These are phyloP conservation scores for Pythium coloratum DNA, from an alignment of 352 stramenopile genomes.

Conservation along the genomic window DNA sequence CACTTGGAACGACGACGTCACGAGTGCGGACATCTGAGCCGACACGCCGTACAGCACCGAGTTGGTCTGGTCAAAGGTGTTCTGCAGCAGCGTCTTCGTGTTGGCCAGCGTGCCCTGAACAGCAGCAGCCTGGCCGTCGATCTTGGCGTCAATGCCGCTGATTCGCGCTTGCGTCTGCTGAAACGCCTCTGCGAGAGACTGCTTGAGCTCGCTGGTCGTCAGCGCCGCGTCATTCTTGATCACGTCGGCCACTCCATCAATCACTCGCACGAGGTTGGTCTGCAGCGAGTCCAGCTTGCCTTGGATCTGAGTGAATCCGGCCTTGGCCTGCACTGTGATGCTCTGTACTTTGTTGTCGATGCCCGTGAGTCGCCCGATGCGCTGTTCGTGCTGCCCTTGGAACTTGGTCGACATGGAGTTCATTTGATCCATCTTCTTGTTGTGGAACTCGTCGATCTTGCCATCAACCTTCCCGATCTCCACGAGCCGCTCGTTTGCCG, in stretches of 20 bases:
- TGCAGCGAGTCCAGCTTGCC: slow-evolving; percentile 8
- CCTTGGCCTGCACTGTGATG: slow-evolving; percentile 11
- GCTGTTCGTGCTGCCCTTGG: slow-evolving; percentile 12
- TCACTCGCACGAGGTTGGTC: slow-evolving; percentile 1
- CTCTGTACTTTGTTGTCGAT: slow-evolving; percentile 14
- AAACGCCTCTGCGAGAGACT: background rate
- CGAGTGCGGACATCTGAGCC: slow-evolving; percentile 1
- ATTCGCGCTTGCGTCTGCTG: slow-evolving; percentile 12
- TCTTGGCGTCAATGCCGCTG: slow-evolving; percentile 8
- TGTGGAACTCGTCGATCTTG: slow-evolving; percentile 13
- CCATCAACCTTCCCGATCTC: slow-evolving; percentile 9
- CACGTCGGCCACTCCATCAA: slow-evolving; percentile 11
- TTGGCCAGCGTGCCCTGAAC: slow-evolving; percentile 6
- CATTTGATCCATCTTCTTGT: slow-evolving; percentile 19
- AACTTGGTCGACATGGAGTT: slow-evolving; percentile 16
- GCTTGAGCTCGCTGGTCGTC: slow-evolving; percentile 12
- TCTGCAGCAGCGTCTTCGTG: slow-evolving; percentile 4
- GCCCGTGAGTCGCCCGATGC: background rate
- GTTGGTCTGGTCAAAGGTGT: slow-evolving; percentile 13
- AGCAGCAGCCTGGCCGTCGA: background rate
- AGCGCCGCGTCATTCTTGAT: slow-evolving; percentile 19
- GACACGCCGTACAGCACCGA: background rate
- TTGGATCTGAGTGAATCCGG: slow-evolving; percentile 6
- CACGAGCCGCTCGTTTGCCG: slow-evolving; percentile 11
- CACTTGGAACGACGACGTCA: slow-evolving; percentile 6